Evolutionary conservation across 176 grass and related monocot species (phyloP).

Genomic region (Stipa capillata): DNA sequence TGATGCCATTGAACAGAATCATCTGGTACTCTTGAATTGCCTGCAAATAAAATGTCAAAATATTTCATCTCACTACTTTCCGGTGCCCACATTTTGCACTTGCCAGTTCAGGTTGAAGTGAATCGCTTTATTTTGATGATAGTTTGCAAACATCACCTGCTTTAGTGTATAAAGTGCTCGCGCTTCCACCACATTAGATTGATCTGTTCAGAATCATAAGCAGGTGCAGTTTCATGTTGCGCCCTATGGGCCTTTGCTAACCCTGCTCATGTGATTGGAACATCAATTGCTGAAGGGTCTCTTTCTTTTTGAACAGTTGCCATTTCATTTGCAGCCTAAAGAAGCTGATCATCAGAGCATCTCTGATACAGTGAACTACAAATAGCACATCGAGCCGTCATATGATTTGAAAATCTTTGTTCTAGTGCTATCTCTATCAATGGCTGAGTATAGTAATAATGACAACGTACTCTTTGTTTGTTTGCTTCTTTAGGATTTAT

Average conservation of each 20-base stretch:
- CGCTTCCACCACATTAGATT: constrained; percentile 57
- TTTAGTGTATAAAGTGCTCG: constrained; percentile 60
- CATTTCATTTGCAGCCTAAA: constrained; percentile 83
- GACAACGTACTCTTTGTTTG: no score
- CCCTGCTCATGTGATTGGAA: constrained; percentile 79
- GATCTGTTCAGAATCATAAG: constrained; percentile 33
- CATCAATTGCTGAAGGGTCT: constrained; percentile 66
- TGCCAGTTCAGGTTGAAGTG: no score
- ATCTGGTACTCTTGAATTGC: constrained; percentile 83
- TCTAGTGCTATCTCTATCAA: no score
- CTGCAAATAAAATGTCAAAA: constrained; percentile 32
- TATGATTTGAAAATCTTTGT: no score
- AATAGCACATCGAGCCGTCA: constrained; percentile 77
- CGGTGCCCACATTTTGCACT: not conserved
- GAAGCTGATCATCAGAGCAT: constrained; percentile 75
- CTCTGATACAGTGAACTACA: constrained; percentile 79
- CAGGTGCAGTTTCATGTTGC: constrained; percentile 72
- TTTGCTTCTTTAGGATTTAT: constrained; percentile 99
- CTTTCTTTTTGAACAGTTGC: constrained; percentile 77
- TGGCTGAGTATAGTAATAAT: no score
- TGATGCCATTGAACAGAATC: constrained; percentile 92
- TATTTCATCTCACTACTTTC: not conserved
- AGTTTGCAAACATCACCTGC: no score
- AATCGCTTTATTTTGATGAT: not conserved
- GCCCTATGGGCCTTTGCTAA: constrained; percentile 72